Percentiles rank a stretch among this genome's conserved stretches.
These are phyloP conservation scores for Bisporella sp. DNA, from an alignment of 2,329 filamentous ascomycete species.

Conservation along the genomic window DNA sequence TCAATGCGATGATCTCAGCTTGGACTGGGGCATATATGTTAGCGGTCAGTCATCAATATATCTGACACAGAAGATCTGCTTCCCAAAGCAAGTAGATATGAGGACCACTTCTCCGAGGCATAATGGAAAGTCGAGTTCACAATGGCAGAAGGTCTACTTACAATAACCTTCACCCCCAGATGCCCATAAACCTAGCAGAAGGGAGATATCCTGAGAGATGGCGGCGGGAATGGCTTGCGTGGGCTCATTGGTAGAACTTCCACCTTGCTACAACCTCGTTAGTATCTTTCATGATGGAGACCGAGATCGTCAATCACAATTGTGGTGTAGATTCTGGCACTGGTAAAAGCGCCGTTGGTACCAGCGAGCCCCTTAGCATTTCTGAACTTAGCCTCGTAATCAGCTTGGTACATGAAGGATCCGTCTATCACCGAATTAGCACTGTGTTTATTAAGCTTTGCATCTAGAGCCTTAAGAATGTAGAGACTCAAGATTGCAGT, in stretches of 20 bases:
- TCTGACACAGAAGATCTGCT: too few relatives aligned
- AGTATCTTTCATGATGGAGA: constrained; percentile 7
- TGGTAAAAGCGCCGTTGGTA: constrained; percentile 55
- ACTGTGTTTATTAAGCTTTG: too few relatives aligned
- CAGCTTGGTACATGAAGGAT: constrained; percentile 49
- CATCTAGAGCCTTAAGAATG: too few relatives aligned
- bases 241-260: constrained; percentile 50
- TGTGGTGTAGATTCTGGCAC: constrained; percentile 66
- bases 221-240: constrained; percentile 76
- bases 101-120: too few relatives aligned
- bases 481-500: too few relatives aligned
- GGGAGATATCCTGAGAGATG: constrained; percentile 68
- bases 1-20: constrained; percentile 70
- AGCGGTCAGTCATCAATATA: too few relatives aligned
- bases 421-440: constrained; percentile 33
- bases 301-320: constrained; percentile 30
- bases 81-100: too few relatives aligned
- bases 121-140: too few relatives aligned
- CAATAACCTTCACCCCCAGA: constrained; percentile 50
- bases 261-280: constrained; percentile 46
- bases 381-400: constrained; percentile 66
- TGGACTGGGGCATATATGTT: constrained; percentile 37
- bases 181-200: constrained; percentile 80
- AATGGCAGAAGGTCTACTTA: too few relatives aligned
- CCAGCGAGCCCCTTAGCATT: constrained; percentile 56